Conservation (phyloP, 2,329 filamentous ascomycete genomes). For the Biscogniauxia sp. region DNA sequence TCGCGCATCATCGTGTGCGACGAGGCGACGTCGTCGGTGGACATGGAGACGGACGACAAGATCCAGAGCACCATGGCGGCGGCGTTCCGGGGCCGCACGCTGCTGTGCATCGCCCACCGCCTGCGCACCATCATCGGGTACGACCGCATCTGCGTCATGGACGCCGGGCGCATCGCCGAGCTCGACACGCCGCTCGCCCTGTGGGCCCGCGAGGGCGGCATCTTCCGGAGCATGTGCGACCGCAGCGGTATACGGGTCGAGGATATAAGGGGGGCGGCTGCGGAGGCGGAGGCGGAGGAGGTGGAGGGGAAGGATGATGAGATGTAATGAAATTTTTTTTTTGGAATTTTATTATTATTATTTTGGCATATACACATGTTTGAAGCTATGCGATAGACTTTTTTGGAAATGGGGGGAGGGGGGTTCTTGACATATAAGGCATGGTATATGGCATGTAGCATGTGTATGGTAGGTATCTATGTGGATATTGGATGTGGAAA, state of each 20-base stretch:
- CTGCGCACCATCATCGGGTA: conserved; percentile 91
- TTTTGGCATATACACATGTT: no score
- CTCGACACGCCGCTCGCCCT: conserved; percentile 73
- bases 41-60: conserved; percentile 95
- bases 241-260: conserved; percentile 69
- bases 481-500: no score
- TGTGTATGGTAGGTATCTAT: no score
- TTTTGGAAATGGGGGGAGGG: no score
- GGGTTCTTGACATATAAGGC: no score
- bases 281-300: neutral
- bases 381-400: no score
- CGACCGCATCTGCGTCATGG: conserved; percentile 96
- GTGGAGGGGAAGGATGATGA: conserved; percentile 1
- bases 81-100: conserved; percentile 81
- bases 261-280: conserved; percentile 42
- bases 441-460: no score
- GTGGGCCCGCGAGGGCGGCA: conserved; percentile 63
- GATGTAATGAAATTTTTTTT: no score
- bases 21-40: conserved; percentile 88
- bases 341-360: no score
- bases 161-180: conserved; percentile 82
- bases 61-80: conserved; percentile 86
- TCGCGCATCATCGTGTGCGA: conserved; percentile 95
- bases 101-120: conserved; percentile 90
- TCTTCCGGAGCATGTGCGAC: conserved; percentile 90